A percentile compares a stretch with the other conserved stretches of the same genome.
phyloP scores from a whole-genome alignment of 345 rosid genomes.

The Brassica rapa region DNA sequence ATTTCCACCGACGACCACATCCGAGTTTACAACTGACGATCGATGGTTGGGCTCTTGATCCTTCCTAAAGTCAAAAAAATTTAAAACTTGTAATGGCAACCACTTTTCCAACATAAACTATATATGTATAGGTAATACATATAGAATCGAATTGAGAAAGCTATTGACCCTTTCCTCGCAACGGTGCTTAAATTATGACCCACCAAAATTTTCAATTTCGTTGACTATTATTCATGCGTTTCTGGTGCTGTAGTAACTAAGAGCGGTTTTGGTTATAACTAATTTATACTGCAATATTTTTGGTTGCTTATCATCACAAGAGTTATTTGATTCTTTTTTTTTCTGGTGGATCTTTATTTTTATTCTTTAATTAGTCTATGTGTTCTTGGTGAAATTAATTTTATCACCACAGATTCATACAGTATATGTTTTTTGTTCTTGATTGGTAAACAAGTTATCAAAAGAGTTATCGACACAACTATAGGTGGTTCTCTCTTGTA shows the following conservation, averaged over 20 bases:
- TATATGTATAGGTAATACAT: neutral
- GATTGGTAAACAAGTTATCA: neutral
- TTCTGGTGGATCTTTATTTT: neutral
- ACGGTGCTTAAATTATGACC: conserved; percentile 23
- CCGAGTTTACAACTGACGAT: conserved; percentile 15
- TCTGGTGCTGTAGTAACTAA: neutral
- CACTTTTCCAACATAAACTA: conserved; percentile 17
- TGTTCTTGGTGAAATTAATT: neutral
- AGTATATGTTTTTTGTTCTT: neutral
- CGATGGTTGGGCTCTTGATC: conserved; percentile 2
- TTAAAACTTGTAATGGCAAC: conserved; percentile 24
- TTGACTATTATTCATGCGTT: conserved; percentile 23
- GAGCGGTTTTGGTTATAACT: conserved; percentile 11
- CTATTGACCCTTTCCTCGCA: conserved; percentile 21
- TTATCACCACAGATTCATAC: neutral
- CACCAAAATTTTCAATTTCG: conserved; percentile 17
- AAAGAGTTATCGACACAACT: neutral
- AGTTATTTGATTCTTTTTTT: neutral
- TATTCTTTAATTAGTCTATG: neutral
- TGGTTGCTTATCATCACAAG: neutral
- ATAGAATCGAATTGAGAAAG: neutral
- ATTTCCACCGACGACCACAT: neutral
- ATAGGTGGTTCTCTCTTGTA: neutral
- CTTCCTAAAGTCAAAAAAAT: conserved; percentile 16
- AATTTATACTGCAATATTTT: neutral